These are phyloP conservation scores for Acanthamoeba lenticulata DNA, from an alignment of 208 protist species.

Conservation along the genomic window DNA sequence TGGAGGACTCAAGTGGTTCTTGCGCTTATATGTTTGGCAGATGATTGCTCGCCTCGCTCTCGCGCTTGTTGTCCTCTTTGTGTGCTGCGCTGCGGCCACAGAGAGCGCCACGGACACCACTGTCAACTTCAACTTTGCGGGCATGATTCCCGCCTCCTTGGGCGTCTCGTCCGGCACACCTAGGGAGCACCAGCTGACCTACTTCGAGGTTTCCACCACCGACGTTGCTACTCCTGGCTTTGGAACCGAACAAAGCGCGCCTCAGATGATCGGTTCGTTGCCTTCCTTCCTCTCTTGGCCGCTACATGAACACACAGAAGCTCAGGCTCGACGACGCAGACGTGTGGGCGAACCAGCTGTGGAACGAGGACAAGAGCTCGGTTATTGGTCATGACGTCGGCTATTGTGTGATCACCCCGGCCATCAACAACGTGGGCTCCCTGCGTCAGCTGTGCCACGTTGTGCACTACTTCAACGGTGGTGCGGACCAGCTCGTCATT, in stretches of 20 bases:
- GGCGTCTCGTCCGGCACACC: background rate
- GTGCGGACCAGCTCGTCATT: background rate
- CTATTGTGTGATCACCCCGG: background rate
- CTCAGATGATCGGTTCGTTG: background rate
- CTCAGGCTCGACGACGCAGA: background rate
- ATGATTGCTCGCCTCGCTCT: no score
- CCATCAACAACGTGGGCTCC: background rate
- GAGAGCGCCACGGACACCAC: background rate
- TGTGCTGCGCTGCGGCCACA: no score
- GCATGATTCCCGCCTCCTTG: background rate
- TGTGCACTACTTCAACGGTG: background rate
- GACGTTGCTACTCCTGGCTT: background rate
- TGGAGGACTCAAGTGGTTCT: no score
- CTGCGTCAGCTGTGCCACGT: background rate
- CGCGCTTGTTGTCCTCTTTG: no score
- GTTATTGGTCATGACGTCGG: background rate
- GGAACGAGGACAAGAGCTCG: background rate
- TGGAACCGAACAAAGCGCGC: background rate
- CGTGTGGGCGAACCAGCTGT: conserved; percentile 21
- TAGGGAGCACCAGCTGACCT: background rate
- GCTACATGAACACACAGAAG: background rate
- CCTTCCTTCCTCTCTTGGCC: background rate
- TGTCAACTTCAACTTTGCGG: conserved; percentile 45
- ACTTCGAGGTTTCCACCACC: background rate
- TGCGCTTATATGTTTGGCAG: no score